Conservation (phyloP, 2,329 filamentous ascomycete genomes). For the Hirsutella rhossiliensis region DNA sequence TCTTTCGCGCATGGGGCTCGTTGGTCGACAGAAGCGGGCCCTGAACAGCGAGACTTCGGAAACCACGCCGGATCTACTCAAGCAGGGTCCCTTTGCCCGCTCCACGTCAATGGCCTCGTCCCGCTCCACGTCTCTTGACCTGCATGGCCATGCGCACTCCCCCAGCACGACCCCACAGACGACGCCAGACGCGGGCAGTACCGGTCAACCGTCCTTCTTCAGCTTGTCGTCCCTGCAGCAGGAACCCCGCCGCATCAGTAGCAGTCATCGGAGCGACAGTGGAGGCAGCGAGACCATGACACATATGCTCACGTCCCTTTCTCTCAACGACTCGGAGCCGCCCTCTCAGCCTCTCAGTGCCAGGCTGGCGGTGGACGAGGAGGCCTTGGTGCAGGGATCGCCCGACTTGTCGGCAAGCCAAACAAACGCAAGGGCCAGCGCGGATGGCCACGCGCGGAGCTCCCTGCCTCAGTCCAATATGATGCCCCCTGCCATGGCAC, state of each 20-base stretch:
- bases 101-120: constrained; percentile 81
- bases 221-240: constrained; percentile 47
- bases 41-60: constrained; percentile 67
- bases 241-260: constrained; percentile 58
- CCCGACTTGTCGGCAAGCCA: constrained; percentile 54
- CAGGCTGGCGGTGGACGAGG: constrained; percentile 61
- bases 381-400: constrained; percentile 59
- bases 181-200: constrained; percentile 53
- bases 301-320: constrained; percentile 71
- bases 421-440: constrained; percentile 15
- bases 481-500: constrained; percentile 83
- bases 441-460: constrained; percentile 20
- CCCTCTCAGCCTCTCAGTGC: constrained; percentile 30
- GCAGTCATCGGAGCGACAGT: constrained; percentile 77
- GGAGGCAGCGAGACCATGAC: constrained; percentile 78
- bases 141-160: constrained; percentile 60
- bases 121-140: constrained; percentile 84
- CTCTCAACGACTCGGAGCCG: constrained; percentile 49
- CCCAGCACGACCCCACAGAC: constrained; percentile 78
- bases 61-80: constrained; percentile 82
- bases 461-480: constrained; percentile 44
- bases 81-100: constrained; percentile 80
- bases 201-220: constrained; percentile 90
- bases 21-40: constrained; percentile 90
- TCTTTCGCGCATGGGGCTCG: constrained; percentile 89